Evolutionary conservation across 2,329 filamentous ascomycete genomes (phyloP).

Genomic region (Hypoxylon sp.): DNA sequence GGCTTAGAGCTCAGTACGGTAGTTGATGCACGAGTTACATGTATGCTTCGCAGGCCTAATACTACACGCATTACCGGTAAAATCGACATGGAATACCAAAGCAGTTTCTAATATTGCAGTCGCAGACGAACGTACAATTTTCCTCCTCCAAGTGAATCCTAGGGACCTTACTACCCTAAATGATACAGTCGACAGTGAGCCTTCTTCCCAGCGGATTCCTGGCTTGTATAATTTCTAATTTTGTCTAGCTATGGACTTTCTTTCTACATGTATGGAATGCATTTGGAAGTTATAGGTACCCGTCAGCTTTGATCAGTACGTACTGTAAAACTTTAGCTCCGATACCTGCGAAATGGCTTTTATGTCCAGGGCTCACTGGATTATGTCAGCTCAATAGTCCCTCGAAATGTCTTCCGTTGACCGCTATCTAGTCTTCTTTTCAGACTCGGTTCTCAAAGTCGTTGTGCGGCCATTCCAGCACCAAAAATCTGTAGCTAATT

Average conservation of each 20-base stretch:
- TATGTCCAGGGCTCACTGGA: constrained; percentile 8
- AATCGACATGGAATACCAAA: background rate
- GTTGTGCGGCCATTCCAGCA: constrained; percentile 21
- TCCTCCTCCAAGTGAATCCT: background rate
- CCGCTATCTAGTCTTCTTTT: constrained; percentile 23
- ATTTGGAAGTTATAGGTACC: background rate
- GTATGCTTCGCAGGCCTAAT: background rate
- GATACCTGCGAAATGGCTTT: background rate
- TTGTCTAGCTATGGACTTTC: constrained; percentile 9
- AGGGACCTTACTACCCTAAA: background rate
- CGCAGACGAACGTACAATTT: background rate
- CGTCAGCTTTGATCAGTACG: constrained; percentile 17
- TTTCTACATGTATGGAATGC: background rate
- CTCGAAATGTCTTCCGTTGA: constrained; percentile 20
- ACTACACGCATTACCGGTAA: background rate
- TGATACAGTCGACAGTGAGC: constrained; percentile 8
- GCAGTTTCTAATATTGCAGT: background rate
- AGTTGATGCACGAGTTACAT: constrained; percentile 6
- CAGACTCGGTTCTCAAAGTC: background rate
- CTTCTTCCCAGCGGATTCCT: constrained; percentile 8
- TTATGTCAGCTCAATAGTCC: constrained; percentile 34
- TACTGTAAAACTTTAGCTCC: constrained; percentile 14
- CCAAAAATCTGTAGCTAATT: constrained; percentile 11
- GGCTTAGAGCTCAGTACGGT: background rate
- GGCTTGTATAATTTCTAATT: constrained; percentile 31